Conservation (phyloP, 2,329 filamentous ascomycete species). For the Colletotrichum sp. region DNA sequence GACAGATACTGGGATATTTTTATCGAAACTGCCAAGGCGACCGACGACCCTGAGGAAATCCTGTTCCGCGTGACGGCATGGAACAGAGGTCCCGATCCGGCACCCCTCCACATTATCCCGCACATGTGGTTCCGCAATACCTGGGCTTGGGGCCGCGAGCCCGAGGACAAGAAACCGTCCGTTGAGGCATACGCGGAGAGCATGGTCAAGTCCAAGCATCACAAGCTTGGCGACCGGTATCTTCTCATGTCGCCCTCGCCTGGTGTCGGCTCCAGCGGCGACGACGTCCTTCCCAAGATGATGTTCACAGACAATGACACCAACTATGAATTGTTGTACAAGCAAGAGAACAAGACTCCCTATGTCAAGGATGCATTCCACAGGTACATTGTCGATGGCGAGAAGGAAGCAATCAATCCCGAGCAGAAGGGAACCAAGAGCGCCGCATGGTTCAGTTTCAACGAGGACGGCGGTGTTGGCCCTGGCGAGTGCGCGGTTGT, state of each 20-base stretch:
- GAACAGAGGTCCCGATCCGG: slow-evolving; percentile 90
- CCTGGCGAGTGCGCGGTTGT: slow-evolving; percentile 96
- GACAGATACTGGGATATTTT: slow-evolving; percentile 96
- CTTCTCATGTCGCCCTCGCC: slow-evolving; percentile 89
- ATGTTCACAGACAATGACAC: slow-evolving; percentile 97
- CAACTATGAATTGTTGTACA: slow-evolving; percentile 80
- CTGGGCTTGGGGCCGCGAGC: slow-evolving; percentile 90
- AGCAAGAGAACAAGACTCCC: slow-evolving; percentile 76
- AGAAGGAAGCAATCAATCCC: slow-evolving; percentile 85
- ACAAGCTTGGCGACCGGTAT: slow-evolving; percentile 81
- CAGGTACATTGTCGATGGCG: slow-evolving; percentile 79
- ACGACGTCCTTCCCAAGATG: slow-evolving; percentile 84
- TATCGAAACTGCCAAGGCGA: slow-evolving; percentile 94
- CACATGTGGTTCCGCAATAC: slow-evolving; percentile 98
- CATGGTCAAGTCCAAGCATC: slow-evolving; percentile 77
- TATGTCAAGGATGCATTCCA: slow-evolving; percentile 98
- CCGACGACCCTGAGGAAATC: slow-evolving; percentile 88
- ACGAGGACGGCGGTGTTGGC: slow-evolving; percentile 83
- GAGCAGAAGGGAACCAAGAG: slow-evolving; percentile 82
- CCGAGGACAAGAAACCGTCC: slow-evolving; percentile 77
- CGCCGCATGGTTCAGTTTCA: slow-evolving; percentile 91
- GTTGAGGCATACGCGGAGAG: slow-evolving; percentile 71
- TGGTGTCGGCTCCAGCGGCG: slow-evolving; percentile 76
- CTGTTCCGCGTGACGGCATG: slow-evolving; percentile 95
- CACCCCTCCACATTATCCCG: slow-evolving; percentile 90